These are phyloP conservation scores for Botrytis squamosa DNA, from an alignment of 2,329 filamentous ascomycete species.

Conservation along the genomic window DNA sequence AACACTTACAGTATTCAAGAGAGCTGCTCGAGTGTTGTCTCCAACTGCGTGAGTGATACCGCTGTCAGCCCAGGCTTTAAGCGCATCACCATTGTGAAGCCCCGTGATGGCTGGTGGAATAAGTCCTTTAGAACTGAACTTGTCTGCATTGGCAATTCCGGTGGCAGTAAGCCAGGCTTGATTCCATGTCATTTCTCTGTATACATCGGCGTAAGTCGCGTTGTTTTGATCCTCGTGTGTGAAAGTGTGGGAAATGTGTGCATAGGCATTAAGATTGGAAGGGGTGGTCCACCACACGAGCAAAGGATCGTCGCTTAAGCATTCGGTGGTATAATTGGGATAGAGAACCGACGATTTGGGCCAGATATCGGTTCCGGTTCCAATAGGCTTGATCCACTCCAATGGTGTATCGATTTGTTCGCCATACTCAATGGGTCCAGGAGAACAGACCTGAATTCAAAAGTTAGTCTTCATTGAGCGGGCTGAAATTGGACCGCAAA, in stretches of 20 bases:
- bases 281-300: constrained; percentile 54
- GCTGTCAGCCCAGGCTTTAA: constrained; percentile 57
- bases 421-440: constrained; percentile 46
- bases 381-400: constrained; percentile 48
- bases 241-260: constrained; percentile 62
- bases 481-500: not conserved
- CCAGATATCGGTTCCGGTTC: constrained; percentile 52
- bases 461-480: not conserved
- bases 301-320: constrained; percentile 50
- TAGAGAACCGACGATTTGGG: constrained; percentile 38
- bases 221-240: constrained; percentile 59
- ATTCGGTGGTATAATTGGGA: constrained; percentile 38
- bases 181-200: constrained; percentile 60
- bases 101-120: constrained; percentile 64
- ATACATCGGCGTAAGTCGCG: constrained; percentile 56
- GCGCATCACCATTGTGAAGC: constrained; percentile 61
- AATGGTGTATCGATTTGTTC: constrained; percentile 47
- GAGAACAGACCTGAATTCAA: constrained; percentile 23
- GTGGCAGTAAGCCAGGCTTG: constrained; percentile 56
- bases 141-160: constrained; percentile 47
- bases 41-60: constrained; percentile 61
- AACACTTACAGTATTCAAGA: constrained; percentile 52
- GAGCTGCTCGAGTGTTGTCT: constrained; percentile 57
- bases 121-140: constrained; percentile 54
- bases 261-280: constrained; percentile 53